These are phyloP conservation scores for Vigna angularis DNA, from an alignment of 306 rosid genomes.

Conservation along the genomic window DNA sequence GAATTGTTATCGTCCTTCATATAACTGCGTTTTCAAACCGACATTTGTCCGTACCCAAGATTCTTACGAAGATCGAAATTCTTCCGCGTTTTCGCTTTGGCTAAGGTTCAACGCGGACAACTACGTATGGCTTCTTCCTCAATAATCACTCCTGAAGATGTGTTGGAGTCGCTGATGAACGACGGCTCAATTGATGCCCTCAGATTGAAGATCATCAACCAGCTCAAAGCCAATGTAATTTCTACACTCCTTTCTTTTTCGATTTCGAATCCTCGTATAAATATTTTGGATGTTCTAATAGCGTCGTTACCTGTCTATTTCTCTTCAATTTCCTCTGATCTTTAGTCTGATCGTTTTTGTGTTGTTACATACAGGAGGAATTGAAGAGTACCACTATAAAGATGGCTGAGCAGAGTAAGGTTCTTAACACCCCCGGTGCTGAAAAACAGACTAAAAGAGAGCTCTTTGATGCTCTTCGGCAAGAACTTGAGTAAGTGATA, in stretches of 20 bases:
- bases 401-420: conserved; percentile 97
- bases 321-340: neutral
- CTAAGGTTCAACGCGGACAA: neutral
- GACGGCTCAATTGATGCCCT: conserved; percentile 94
- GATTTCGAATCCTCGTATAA: neutral
- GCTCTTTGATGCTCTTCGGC: conserved; percentile 85
- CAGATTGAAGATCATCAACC: conserved; percentile 94
- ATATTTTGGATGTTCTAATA: neutral
- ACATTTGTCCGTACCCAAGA: neutral
- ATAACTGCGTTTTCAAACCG: conserved; percentile 7
- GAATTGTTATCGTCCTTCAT: neutral
- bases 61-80: neutral
- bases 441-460: conserved; percentile 96
- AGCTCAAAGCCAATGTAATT: conserved; percentile 92
- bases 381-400: conserved; percentile 81
- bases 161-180: conserved; percentile 87
- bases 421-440: conserved; percentile 92
- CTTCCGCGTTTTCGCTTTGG: neutral
- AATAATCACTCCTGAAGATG: conserved; percentile 83
- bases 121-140: conserved; percentile 68
- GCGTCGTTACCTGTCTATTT: neutral
- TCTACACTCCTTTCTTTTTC: neutral
- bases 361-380: conserved; percentile 70
- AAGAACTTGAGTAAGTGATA: conserved; percentile 82
- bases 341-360: conserved; percentile 19